Evolutionary conservation across 202 grass and related monocot genomes (phyloP).

Genomic region (Bolboschoenoplectus hybrid): DNA sequence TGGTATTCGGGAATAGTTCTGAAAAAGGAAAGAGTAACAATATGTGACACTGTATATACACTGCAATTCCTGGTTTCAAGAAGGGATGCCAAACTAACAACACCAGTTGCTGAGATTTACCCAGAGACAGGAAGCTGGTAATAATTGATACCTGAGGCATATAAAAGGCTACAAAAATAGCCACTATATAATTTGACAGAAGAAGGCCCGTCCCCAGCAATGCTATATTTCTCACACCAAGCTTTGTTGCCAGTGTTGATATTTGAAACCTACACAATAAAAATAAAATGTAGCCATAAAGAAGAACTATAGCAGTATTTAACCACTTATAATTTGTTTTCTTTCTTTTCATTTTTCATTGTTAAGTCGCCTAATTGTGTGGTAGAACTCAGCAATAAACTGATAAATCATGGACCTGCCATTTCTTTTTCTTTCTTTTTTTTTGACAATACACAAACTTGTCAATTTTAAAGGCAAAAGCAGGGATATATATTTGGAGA

Average conservation of each 20-base stretch:
- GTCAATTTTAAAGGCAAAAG: slow-evolving; percentile 31
- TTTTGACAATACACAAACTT: not conserved
- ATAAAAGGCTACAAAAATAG: slow-evolving; percentile 73
- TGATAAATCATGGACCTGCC: not conserved
- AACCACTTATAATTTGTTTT: not conserved
- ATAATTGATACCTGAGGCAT: slow-evolving; percentile 73
- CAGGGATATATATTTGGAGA: slow-evolving; percentile 23
- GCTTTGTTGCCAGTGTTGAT: slow-evolving; percentile 96
- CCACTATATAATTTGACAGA: slow-evolving; percentile 82
- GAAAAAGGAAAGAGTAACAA: slow-evolving; percentile 32
- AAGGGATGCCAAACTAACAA: slow-evolving; percentile 18
- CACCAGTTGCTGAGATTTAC: not conserved
- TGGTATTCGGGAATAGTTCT: not conserved
- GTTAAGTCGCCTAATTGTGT: not conserved
- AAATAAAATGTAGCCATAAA: slow-evolving; percentile 10
- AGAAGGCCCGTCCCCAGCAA: slow-evolving; percentile 91
- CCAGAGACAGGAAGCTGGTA: not conserved
- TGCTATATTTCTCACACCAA: slow-evolving; percentile 98
- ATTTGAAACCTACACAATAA: slow-evolving; percentile 68
- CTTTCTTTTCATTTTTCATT: not conserved
- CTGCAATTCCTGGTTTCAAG: slow-evolving; percentile 1
- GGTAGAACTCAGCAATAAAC: not conserved
- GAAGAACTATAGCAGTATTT: not conserved
- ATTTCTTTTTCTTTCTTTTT: no score
- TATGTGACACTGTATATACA: slow-evolving; percentile 17